phyloP scores from a whole-genome alignment of 164 flowering plant species.

The Nymphaea colorata region DNA sequence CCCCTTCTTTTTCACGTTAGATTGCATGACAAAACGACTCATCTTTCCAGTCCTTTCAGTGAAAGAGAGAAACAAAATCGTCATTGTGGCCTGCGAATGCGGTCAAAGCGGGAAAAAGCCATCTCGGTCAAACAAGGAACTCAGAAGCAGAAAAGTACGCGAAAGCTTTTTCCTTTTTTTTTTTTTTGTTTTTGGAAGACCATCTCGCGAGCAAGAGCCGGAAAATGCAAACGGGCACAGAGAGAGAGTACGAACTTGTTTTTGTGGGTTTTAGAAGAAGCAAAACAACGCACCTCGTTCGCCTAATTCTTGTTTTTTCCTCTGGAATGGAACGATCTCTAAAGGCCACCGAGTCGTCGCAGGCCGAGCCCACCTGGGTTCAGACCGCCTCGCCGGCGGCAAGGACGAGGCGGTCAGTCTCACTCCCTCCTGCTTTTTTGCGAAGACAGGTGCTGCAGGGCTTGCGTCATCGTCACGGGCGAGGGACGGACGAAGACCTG shows the following conservation, averaged over 20 bases:
- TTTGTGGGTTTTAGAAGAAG: neutral
- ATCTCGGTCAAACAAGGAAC: neutral
- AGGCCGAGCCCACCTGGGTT: too few relatives aligned
- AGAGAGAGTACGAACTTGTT: neutral
- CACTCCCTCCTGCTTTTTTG: neutral
- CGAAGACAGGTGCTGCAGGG: neutral
- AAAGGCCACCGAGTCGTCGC: too few relatives aligned
- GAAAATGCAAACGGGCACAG: neutral
- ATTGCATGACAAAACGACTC: neutral
- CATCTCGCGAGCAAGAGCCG: neutral
- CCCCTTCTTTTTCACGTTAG: neutral
- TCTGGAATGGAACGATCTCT: neutral
- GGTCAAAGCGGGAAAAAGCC: neutral
- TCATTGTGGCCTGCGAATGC: neutral
- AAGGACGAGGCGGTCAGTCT: neutral
- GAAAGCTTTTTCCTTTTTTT: neutral
- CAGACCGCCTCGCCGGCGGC: neutral
- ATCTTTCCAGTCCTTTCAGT: neutral
- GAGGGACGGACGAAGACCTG: too few relatives aligned
- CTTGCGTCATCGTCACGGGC: neutral
- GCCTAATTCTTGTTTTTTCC: neutral
- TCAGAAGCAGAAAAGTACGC: neutral
- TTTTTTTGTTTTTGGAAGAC: too few relatives aligned
- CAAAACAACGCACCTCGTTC: neutral
- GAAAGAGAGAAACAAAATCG: neutral